Conservation (phyloP, 768 basidiomycete species). For the Mycena olivaceomarginata region DNA sequence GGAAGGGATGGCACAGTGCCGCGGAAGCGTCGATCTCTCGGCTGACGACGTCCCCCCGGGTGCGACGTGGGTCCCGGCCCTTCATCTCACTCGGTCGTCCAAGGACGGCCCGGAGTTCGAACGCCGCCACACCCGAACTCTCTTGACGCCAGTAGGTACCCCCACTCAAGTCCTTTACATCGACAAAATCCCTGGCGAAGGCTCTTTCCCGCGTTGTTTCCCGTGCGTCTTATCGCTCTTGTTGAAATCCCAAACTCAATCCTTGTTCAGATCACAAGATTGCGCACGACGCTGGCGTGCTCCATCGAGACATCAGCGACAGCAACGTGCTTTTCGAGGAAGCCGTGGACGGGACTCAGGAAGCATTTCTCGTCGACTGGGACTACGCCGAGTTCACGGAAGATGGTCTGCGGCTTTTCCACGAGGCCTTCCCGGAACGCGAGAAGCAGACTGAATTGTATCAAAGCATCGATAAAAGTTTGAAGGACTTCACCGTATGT, state of each 20-base stretch:
- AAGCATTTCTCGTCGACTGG: constrained; percentile 28
- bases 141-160: constrained; percentile 22
- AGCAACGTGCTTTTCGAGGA: constrained; percentile 20
- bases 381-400: constrained; percentile 24
- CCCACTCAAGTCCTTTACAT: not conserved
- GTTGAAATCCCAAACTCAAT: not conserved
- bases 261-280: not conserved
- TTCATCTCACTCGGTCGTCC: not conserved
- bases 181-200: not conserved
- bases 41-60: too few species aligned
- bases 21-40: constrained; percentile 25
- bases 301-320: constrained; percentile 29
- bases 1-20: constrained; percentile 25
- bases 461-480: not conserved
- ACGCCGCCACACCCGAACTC: constrained; percentile 19
- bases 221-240: constrained; percentile 10
- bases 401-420: not conserved
- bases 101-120: not conserved
- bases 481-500: constrained; percentile 21
- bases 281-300: constrained; percentile 8
- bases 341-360: not conserved
- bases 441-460: not conserved
- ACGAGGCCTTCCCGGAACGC: not conserved
- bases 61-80: not conserved
- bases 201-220: constrained; percentile 3